A percentile compares a stretch with the other conserved stretches of the same genome.
Conservation (phyloP, 805 yeast genomes). For the Sugiyamaella smithiae region DNA sequence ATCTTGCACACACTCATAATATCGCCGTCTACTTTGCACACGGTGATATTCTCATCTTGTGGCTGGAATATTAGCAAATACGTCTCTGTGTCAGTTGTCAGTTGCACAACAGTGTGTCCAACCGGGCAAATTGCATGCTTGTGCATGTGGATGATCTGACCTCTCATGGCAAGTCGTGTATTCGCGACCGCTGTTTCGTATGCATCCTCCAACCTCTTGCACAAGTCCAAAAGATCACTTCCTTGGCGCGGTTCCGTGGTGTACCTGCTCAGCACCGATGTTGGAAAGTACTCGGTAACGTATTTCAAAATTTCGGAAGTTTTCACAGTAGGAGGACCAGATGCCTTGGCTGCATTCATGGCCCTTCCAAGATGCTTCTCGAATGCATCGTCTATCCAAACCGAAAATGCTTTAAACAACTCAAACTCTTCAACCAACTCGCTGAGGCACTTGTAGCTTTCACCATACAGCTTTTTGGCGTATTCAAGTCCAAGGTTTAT, state of each 20-base stretch:
- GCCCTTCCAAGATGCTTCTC: conserved; percentile 19
- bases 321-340: conserved; percentile 15
- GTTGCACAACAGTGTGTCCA: not conserved
- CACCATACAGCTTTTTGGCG: conserved; percentile 10
- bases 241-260: not conserved
- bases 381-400: conserved; percentile 24
- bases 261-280: conserved; percentile 6
- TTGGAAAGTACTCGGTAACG: conserved; percentile 15
- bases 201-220: not conserved
- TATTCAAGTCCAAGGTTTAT: conserved; percentile 10
- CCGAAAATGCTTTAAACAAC: conserved; percentile 19
- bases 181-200: not conserved
- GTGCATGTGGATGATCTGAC: not conserved
- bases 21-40: not conserved
- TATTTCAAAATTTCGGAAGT: conserved; percentile 21
- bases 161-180: not conserved
- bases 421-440: conserved; percentile 18
- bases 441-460: conserved; percentile 16
- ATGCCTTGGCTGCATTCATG: conserved; percentile 12
- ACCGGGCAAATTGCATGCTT: not conserved
- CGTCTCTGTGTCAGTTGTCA: not conserved
- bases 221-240: not conserved
- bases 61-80: not conserved
- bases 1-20: not conserved
- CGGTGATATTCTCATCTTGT: not conserved